phyloP scores from a whole-genome alignment of 2,329 filamentous ascomycete species.

The Sclerotinia nivalis region DNA sequence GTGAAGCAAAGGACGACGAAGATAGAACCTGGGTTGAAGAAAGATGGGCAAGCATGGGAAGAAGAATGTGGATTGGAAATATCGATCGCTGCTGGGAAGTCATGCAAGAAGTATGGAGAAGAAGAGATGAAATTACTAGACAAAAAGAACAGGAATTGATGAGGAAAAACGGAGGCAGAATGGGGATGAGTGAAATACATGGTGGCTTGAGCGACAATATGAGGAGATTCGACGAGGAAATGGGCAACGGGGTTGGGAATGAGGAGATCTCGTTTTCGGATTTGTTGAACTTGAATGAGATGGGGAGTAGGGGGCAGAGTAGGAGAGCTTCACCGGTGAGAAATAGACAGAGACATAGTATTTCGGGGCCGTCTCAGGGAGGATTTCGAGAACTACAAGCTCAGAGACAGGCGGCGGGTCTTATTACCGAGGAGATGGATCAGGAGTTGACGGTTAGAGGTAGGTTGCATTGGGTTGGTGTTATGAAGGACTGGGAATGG shows the following conservation, averaged over 20 bases:
- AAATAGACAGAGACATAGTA: slow-evolving; percentile 24
- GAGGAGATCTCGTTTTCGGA: slow-evolving; percentile 37
- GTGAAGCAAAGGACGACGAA: slow-evolving; percentile 59
- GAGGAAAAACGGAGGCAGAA: slow-evolving; percentile 27
- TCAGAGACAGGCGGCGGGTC: slow-evolving; percentile 30
- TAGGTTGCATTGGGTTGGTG: slow-evolving; percentile 66
- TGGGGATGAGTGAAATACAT: slow-evolving; percentile 5
- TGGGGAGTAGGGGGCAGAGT: slow-evolving; percentile 25
- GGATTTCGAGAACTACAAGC: slow-evolving; percentile 25
- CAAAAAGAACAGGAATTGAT: slow-evolving; percentile 31
- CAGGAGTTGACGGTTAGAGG: slow-evolving; percentile 65
- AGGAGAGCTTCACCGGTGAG: background rate
- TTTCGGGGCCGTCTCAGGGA: slow-evolving; percentile 25
- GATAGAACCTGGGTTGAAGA: slow-evolving; percentile 64
- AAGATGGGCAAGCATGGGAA: slow-evolving; percentile 61
- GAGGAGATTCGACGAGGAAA: slow-evolving; percentile 39
- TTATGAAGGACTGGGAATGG: slow-evolving; percentile 74
- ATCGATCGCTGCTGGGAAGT: slow-evolving; percentile 66
- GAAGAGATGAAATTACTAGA: slow-evolving; percentile 53
- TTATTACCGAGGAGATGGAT: slow-evolving; percentile 49
- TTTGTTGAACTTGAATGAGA: slow-evolving; percentile 37
- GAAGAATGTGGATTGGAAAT: slow-evolving; percentile 65
- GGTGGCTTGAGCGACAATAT: slow-evolving; percentile 26
- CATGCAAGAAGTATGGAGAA: slow-evolving; percentile 65
- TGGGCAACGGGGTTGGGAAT: slow-evolving; percentile 29